These are phyloP conservation scores for Fusarium praegraminearum DNA, from an alignment of 2,329 filamentous ascomycete genomes.

Conservation along the genomic window DNA sequence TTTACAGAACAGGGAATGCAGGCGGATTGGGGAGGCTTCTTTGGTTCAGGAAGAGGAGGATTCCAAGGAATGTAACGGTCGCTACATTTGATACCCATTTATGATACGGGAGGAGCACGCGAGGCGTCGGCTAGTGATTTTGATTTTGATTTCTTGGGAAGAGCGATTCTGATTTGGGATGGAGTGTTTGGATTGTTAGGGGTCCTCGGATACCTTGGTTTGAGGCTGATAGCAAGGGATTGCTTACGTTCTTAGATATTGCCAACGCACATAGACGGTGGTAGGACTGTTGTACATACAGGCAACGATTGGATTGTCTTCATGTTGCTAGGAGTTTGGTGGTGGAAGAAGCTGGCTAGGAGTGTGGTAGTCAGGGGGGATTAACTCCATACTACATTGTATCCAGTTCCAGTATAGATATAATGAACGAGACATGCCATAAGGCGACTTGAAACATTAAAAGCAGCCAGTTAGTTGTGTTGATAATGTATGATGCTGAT, in stretches of 20 bases:
- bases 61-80: slow-evolving; percentile 58
- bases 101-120: slow-evolving; percentile 48
- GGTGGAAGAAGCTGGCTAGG: slow-evolving; percentile 6
- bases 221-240: slow-evolving; percentile 25
- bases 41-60: slow-evolving; percentile 58
- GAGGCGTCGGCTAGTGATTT: slow-evolving; percentile 45
- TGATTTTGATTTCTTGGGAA: slow-evolving; percentile 38
- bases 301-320: slow-evolving; percentile 20
- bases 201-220: slow-evolving; percentile 17
- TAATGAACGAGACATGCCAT: slow-evolving; percentile 30
- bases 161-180: slow-evolving; percentile 43
- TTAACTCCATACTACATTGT: slow-evolving; percentile 13
- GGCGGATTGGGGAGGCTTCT: slow-evolving; percentile 61
- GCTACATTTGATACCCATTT: slow-evolving; percentile 56
- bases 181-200: slow-evolving; percentile 29
- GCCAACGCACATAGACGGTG: slow-evolving; percentile 35
- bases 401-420: slow-evolving; percentile 25
- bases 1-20: slow-evolving; percentile 61
- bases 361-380: slow-evolving; percentile 17
- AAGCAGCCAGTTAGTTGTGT: neutral
- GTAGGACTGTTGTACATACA: slow-evolving; percentile 29
- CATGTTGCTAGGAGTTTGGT: neutral
- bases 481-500: neutral
- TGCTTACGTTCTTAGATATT: slow-evolving; percentile 36
- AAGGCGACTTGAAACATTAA: neutral